These are phyloP conservation scores for Globisporangium radiosum DNA, from an alignment of 352 stramenopile genomes.

Conservation along the genomic window DNA sequence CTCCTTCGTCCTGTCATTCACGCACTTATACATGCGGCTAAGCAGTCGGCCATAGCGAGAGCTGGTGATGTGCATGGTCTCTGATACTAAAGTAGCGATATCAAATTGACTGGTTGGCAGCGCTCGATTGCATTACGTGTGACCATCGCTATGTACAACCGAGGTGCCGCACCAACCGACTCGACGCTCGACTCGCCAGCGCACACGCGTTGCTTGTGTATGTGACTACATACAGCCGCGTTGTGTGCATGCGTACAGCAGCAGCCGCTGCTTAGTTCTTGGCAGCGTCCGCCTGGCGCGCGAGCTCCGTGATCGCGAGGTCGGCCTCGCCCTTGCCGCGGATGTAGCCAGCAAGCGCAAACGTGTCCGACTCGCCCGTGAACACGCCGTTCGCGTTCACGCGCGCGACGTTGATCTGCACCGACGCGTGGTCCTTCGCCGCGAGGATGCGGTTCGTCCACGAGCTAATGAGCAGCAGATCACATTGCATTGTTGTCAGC, in stretches of 20 bases:
- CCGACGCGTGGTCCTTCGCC: conserved; percentile 96
- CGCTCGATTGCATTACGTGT: conserved; percentile 1
- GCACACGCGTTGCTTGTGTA: neutral
- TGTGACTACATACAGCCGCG: neutral
- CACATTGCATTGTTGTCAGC: conserved; percentile 12
- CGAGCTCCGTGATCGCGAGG: conserved; percentile 88
- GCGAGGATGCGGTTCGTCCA: conserved; percentile 98
- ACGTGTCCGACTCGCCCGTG: conserved; percentile 94
- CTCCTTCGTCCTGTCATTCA: too few relatives aligned
- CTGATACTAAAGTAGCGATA: too few relatives aligned
- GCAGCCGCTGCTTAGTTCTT: conserved; percentile 47
- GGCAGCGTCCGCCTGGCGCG: conserved; percentile 53
- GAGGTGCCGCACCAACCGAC: conserved; percentile 13
- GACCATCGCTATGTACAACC: conserved; percentile 5
- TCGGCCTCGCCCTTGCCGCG: conserved; percentile 94
- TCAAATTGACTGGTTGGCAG: too few relatives aligned
- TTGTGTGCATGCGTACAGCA: too few relatives aligned
- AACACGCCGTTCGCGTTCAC: conserved; percentile 96
- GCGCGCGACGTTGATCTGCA: conserved; percentile 98
- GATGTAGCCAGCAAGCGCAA: conserved; percentile 95
- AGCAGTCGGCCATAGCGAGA: too few relatives aligned
- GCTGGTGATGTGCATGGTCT: too few relatives aligned
- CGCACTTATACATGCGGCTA: too few relatives aligned
- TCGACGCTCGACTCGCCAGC: conserved; percentile 4
- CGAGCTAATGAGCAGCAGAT: conserved; percentile 41